A percentile compares a stretch with the other conserved stretches of the same genome.
Evolutionary conservation across 441 rosid genomes (phyloP).

Genomic region (Gossypium trilobum): DNA sequence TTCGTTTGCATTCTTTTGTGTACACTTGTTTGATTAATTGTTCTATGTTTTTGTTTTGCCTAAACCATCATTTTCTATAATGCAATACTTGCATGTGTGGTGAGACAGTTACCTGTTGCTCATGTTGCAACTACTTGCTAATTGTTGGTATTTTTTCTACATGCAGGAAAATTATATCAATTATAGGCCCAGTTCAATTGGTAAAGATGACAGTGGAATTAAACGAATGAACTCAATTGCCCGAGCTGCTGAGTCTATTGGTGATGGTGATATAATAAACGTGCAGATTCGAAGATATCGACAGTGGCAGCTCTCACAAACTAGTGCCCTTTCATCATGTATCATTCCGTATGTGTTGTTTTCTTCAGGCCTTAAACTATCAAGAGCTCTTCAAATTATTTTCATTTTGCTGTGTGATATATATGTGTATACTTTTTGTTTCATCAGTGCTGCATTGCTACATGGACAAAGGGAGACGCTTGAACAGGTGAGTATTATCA

Average conservation of each 20-base stretch:
- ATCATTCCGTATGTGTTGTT: slow-evolving; percentile 74
- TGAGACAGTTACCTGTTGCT: background rate
- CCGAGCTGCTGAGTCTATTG: slow-evolving; percentile 89
- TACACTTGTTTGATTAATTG: background rate
- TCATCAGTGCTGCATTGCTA: slow-evolving; percentile 66
- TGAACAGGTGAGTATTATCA: slow-evolving; percentile 49
- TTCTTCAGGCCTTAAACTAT: background rate
- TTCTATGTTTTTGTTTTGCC: background rate
- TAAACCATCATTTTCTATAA: background rate
- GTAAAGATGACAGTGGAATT: slow-evolving; percentile 63
- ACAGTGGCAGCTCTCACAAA: slow-evolving; percentile 90
- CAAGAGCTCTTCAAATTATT: background rate
- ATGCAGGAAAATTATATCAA: slow-evolving; percentile 92
- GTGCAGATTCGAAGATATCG: slow-evolving; percentile 91
- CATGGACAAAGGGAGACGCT: slow-evolving; percentile 82
- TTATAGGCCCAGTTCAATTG: slow-evolving; percentile 59
- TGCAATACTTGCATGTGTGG: background rate
- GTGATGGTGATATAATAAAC: slow-evolving; percentile 82
- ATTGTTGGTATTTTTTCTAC: background rate
- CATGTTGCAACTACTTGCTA: background rate
- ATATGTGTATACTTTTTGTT: slow-evolving; percentile 17
- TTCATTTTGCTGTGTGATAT: slow-evolving; percentile 12
- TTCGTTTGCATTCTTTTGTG: background rate
- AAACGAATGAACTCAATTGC: slow-evolving; percentile 71
- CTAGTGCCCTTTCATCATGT: slow-evolving; percentile 66